These are phyloP conservation scores for Rhodamnia argentea DNA, from an alignment of 345 rosid species.

Conservation along the genomic window DNA sequence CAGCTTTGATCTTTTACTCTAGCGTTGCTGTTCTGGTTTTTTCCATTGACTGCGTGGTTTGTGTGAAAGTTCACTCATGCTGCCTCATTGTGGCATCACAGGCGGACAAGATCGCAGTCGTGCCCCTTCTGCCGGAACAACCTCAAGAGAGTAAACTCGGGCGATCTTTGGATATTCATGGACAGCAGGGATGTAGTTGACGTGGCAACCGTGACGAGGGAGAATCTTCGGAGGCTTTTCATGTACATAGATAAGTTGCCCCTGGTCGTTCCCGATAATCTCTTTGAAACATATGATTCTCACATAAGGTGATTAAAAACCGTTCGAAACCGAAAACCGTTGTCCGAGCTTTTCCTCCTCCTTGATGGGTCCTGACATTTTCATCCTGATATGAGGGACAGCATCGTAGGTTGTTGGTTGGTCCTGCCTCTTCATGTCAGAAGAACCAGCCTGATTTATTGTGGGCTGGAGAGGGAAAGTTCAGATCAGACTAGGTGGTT, in stretches of 20 bases:
- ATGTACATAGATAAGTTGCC: constrained; percentile 4
- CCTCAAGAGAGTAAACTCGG: constrained; percentile 29
- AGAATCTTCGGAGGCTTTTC: constrained; percentile 4
- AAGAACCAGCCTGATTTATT: neutral
- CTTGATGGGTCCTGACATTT: neutral
- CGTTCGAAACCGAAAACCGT: neutral
- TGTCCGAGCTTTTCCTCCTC: neutral
- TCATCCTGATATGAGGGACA: neutral
- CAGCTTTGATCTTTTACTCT: neutral
- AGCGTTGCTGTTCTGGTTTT: neutral
- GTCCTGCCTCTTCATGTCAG: neutral
- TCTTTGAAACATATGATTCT: neutral
- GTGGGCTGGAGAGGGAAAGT: constrained; percentile 16
- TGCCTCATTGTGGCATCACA: neutral
- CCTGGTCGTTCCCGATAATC: neutral
- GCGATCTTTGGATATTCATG: constrained; percentile 29
- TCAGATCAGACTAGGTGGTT: neutral
- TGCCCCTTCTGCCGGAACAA: constrained; percentile 39
- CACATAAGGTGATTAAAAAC: neutral
- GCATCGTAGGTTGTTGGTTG: neutral
- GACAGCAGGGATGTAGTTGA: constrained; percentile 8
- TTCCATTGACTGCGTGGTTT: neutral
- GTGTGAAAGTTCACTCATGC: neutral
- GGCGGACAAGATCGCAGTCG: constrained; percentile 14
- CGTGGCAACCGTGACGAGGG: neutral